Percentiles rank a stretch among this genome's conserved stretches.
Conservation (phyloP, 306 rosid species). For the Dryas drummondii region DNA sequence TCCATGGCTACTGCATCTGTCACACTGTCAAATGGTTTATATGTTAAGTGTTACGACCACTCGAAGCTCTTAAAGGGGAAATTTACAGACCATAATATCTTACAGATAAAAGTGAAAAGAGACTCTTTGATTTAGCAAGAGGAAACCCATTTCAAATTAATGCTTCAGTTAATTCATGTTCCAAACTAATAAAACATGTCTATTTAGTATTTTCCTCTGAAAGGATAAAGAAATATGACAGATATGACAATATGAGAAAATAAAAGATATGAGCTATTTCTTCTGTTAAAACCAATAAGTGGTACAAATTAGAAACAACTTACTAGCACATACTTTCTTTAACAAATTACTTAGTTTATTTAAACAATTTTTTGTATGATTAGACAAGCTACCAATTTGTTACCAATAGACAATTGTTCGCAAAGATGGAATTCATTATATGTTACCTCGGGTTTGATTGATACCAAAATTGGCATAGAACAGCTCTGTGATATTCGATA, state of each 20-base stretch:
- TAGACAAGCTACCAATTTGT: not conserved
- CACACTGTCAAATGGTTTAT: conserved; percentile 64
- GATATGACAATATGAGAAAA: not conserved
- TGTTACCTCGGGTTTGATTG: not conserved
- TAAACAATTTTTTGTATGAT: not conserved
- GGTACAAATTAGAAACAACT: not conserved
- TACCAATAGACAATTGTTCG: not conserved
- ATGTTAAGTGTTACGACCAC: conserved; percentile 18
- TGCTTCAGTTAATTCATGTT: not conserved
- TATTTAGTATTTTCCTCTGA: not conserved
- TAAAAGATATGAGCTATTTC: not conserved
- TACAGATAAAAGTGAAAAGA: not conserved
- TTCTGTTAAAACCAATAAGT: not conserved
- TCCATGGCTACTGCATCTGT: conserved; percentile 90
- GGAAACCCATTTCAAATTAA: not conserved
- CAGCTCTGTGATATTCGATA: not conserved
- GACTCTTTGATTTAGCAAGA: not conserved
- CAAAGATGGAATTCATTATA: not conserved
- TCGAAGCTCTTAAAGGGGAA: not conserved
- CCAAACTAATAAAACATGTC: not conserved
- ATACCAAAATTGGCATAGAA: conserved; percentile 8
- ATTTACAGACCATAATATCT: not conserved
- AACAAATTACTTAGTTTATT: not conserved
- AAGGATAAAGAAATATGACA: not conserved
- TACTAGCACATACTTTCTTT: not conserved